Base-by-base conservation (phyloP, 306 rosid genomes). In the Urtica urens region DNA sequence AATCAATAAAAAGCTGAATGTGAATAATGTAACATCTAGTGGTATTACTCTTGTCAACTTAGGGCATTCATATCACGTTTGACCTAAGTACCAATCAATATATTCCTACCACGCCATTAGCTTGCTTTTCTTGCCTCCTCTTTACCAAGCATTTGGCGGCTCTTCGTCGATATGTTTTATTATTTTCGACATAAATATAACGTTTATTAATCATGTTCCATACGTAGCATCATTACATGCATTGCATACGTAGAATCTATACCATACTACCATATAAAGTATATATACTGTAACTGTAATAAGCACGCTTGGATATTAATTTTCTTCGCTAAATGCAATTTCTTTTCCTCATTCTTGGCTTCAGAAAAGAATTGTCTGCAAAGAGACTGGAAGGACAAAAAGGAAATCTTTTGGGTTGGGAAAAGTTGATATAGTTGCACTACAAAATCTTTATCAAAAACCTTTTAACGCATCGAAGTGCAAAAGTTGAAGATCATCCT, bases 11-110 rank as follows among this genome's bases (percentile, higher is more conserved):
- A n/a, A n/a, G n/a, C n/a, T n/a, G n/a, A n/a, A n/a, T n/a, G n/a
- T n/a, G n/a, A n/a, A n/a, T n/a, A n/a, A n/a, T n/a, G n/a, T n/a
- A n/a, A n/a, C n/a, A n/a, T n/a, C n/a, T n/a, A n/a, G n/a, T n/a
- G n/a, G n/a, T n/a, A n/a, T n/a, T n/a, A n/a, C n/a, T n/a, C n/a
- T 72, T 44, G 81, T 78, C 93, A 82, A 78, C 81, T 30, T 59
- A 55, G 74, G 77, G 60, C 62, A 67, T 72, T 63, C 68, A 78
- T 77, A 61, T 51, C 58, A 53, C 47, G 23, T 42, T 18, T 54
- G 75, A 73, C 75, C 70, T 55, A 21, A 55, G 50, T n/a, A n/a
- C n/a, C n/a, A n/a, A n/a, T n/a, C n/a, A n/a, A n/a, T 34, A 48
- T 50, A 28, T 28, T 28, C 33, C 33, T 28, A 39, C 10, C 49